These are phyloP conservation scores for Euclidium syriacum DNA, from an alignment of 345 rosid genomes.

Conservation along the genomic window DNA sequence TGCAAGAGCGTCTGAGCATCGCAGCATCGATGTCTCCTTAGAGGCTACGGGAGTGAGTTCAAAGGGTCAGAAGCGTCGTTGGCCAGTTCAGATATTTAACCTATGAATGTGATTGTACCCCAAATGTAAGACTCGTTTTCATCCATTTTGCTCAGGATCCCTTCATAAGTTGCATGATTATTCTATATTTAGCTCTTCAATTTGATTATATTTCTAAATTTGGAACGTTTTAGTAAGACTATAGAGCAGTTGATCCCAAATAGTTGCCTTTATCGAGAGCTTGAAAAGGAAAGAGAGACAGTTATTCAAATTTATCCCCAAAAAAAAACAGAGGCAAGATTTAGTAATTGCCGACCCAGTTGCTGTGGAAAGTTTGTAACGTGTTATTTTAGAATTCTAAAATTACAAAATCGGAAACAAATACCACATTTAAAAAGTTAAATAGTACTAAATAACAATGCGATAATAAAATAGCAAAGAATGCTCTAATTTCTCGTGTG, in stretches of 20 bases:
- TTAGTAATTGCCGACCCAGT: no score
- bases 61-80: slow-evolving; percentile 49
- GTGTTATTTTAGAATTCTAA: background rate
- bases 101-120: slow-evolving; percentile 33
- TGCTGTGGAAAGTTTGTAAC: no score
- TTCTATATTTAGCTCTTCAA: background rate
- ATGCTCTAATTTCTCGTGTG: no score
- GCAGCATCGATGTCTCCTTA: slow-evolving; percentile 77
- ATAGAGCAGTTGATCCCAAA: background rate
- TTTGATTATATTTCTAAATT: background rate
- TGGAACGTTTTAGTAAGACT: background rate
- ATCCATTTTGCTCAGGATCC: background rate
- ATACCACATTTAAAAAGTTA: background rate
- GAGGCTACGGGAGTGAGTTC: slow-evolving; percentile 52
- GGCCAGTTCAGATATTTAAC: slow-evolving; percentile 80
- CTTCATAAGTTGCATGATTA: background rate
- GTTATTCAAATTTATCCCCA: background rate
- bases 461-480: no score
- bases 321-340: no score
- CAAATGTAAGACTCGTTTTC: background rate
- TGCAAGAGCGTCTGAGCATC: slow-evolving; percentile 68
- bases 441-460: no score
- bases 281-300: background rate
- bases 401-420: background rate
- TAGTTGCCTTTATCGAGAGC: background rate